Base-by-base conservation (phyloP, 2,329 filamentous ascomycete genomes). In the Aspergillus persii region DNA sequence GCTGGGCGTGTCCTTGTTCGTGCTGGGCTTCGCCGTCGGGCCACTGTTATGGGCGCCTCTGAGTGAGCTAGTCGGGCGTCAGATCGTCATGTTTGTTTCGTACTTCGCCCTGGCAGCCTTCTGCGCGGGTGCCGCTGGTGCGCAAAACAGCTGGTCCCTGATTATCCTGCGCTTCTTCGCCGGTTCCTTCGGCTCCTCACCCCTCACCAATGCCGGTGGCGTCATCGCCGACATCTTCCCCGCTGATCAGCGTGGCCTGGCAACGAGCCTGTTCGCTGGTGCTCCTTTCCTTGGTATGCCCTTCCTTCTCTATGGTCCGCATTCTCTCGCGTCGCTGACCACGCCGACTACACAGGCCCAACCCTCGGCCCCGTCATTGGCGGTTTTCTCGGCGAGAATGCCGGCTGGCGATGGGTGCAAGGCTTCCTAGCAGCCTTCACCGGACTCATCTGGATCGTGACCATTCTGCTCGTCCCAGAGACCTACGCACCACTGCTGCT, bases 341-440 rank as follows among this genome's bases (percentile, higher is more conserved):
- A 23, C 18, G 18, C 18, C 18, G 18, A 3, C 9, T 12, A n/a
- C 12, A 18, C 15, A 57, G 65, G 88, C 1, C 86, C 88, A 0
- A 83, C 75, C 56, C 84, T 77, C 69, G 86, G 88, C 0, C 89
- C 89, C 1, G 86, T 90, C 50, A 82, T 84, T 6, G 86, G 86
- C 61, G 87, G 87, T 2, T 91, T 90, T 71, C 76, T 90, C 1
- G 85, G 86, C 8, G 80, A 86, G 70, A 79, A 81, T 2, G 82
- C 80, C 11, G 87, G 87, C 15, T 90, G 89, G 89, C 79, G 86
- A 66, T 90, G 88, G 89, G 83, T 90, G 27, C 80, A 84, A 71
- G 86, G 85, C 1, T 73, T 89, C 52, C 81, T 86, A 68, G 81
- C 83, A 52, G 84, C 86, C 61, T 87, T 90, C 70, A 86, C 84